Base-by-base conservation (phyloP, 805 yeast species). In the Hanseniaspora lindneri region DNA sequence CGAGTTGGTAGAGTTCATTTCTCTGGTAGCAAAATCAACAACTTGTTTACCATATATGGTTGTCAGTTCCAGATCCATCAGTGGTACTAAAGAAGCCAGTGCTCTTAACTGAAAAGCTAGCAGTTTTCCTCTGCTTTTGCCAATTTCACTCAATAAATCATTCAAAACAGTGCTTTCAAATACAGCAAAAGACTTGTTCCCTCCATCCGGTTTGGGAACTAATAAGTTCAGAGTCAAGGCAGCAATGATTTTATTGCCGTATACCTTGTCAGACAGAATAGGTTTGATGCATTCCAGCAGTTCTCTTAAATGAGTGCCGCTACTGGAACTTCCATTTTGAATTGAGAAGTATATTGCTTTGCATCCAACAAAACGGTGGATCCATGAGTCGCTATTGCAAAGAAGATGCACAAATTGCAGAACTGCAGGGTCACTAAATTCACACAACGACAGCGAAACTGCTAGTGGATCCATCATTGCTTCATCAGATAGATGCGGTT, bases 61-160 rank as follows among this genome's bases (percentile, higher is more conserved):
- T 1, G 87, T 79, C 59, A 83, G 80, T 53, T 86, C 95, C 16
- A 78, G 77, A 50, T 78, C 82, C 95, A 89, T 86, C 44, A 89
- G 66, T 0, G 96, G 95, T 4, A 88, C 77, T 4, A 88, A 69
- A 24, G 76, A 74, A 0, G 94, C 95, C 21, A 88, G 68, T 44
- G 94, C 83, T 57, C 76, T 77, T 53, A 89, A 59, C 58, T 82
- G 85, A 2, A 85, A 77, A 0, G 95, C 82, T 44, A 87, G 68
- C 0, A 79, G 71, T 55, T 77, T 75, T 4, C 96, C 96, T 53
- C 95, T 69, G 53, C 83, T 92, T 34, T 72, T 72, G 40, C 77
- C 72, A 21, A 85, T 73, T 4, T 95, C 96, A 10, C 67, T 64
- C 95, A 96, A 87, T 5, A 85, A 65, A 0, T 86, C 83, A 49